These are phyloP conservation scores for Elsinoe necatrix DNA, from an alignment of 2,329 filamentous ascomycete species.

Conservation along the genomic window DNA sequence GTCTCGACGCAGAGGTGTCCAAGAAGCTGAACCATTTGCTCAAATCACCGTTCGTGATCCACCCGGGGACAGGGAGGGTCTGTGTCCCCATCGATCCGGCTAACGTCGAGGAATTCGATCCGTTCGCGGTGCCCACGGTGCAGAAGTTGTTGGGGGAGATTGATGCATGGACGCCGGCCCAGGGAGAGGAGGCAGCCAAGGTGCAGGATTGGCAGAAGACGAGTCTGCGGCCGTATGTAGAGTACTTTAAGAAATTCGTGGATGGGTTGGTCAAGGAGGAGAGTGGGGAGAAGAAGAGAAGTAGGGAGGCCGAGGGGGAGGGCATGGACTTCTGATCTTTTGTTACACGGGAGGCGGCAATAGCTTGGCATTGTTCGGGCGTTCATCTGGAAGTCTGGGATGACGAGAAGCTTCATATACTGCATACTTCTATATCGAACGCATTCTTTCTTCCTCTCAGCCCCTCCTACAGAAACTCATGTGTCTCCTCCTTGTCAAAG, in stretches of 20 bases:
- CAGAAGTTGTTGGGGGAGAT: conserved; percentile 75
- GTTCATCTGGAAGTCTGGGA: neutral
- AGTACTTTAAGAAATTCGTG: conserved; percentile 80
- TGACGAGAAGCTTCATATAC: neutral
- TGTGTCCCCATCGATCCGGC: conserved; percentile 86
- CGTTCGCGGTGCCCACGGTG: conserved; percentile 80
- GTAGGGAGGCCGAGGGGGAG: conserved; percentile 47
- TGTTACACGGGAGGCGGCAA: too few relatives aligned
- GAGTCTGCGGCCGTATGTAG: conserved; percentile 82
- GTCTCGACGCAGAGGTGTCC: conserved; percentile 91
- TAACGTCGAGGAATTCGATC: conserved; percentile 73
- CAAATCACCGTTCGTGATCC: conserved; percentile 92
- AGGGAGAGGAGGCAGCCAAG: conserved; percentile 38
- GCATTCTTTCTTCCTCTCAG: neutral
- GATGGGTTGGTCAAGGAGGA: conserved; percentile 70
- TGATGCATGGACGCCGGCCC: conserved; percentile 60
- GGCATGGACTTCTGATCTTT: conserved; percentile 56
- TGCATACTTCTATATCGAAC: neutral
- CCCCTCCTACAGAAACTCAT: neutral
- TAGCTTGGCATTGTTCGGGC: neutral
- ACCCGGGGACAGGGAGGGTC: conserved; percentile 86
- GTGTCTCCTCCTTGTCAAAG: neutral
- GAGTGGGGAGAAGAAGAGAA: conserved; percentile 38
- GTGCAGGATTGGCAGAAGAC: conserved; percentile 95
- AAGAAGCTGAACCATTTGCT: conserved; percentile 98